Percentiles rank a stretch among this genome's conserved stretches.
These are phyloP conservation scores for Colletotrichum filicis DNA, from an alignment of 2,329 filamentous ascomycete species.

Conservation along the genomic window DNA sequence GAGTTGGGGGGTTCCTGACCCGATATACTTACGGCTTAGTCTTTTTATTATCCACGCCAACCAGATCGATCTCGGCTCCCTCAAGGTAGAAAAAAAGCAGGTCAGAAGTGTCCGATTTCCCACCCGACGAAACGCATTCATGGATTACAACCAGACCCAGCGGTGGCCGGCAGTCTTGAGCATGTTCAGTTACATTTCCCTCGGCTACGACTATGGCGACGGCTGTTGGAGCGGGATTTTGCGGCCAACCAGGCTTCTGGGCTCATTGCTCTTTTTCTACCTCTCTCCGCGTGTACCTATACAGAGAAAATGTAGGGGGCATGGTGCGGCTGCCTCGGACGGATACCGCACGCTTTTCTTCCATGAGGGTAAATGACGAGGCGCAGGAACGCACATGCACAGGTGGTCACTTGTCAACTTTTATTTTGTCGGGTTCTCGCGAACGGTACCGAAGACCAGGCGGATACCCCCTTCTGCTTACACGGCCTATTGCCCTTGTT, in stretches of 20 bases:
- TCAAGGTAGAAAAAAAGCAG: not conserved
- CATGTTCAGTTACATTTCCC: not conserved
- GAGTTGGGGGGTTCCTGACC: not conserved
- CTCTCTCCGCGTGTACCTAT: not conserved
- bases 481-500: not conserved
- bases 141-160: not conserved
- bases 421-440: slow-evolving; percentile 18
- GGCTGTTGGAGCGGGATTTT: not conserved
- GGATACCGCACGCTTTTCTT: not conserved
- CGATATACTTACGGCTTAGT: not conserved
- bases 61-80: not conserved
- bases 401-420: slow-evolving; percentile 28
- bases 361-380: slow-evolving; percentile 12
- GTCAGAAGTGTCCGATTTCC: not conserved
- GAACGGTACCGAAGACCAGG: slow-evolving; percentile 19
- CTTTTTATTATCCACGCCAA: not conserved
- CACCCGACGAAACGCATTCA: not conserved
- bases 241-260: no score
- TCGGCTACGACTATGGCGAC: not conserved
- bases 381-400: slow-evolving; percentile 14
- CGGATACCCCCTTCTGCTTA: not conserved
- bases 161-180: not conserved
- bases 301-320: not conserved
- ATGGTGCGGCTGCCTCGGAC: slow-evolving; percentile 13
- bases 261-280: no score